A percentile compares a stretch with the other conserved stretches of the same genome.
Conservation (phyloP, 2,329 filamentous ascomycete species). For the Sphaerulina populicola region DNA sequence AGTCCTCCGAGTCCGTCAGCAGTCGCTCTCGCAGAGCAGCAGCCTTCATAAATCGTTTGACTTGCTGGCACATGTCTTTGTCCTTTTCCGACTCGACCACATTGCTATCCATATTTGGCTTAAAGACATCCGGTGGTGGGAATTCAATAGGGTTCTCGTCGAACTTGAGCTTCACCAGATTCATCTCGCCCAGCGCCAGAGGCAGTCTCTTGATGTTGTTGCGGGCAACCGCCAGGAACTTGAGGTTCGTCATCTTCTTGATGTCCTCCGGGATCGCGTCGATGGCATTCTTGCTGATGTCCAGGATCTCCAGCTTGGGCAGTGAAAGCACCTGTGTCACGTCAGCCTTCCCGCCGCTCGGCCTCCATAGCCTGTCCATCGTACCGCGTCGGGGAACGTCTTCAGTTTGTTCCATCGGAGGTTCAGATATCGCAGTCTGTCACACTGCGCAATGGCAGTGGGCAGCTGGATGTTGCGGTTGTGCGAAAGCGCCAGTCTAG, state of each 20-base stretch:
- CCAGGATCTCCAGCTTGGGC: conserved; percentile 80
- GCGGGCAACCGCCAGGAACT: conserved; percentile 78
- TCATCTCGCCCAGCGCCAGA: conserved; percentile 80
- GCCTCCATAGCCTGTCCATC: conserved; percentile 27
- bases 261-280: conserved; percentile 69
- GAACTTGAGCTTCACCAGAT: conserved; percentile 79
- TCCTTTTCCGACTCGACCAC: conserved; percentile 53
- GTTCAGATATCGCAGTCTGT: conserved; percentile 69
- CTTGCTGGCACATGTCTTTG: conserved; percentile 50
- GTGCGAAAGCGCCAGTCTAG: conserved; percentile 70
- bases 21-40: conserved; percentile 30
- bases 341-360: conserved; percentile 5
- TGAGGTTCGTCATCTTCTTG: conserved; percentile 70
- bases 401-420: conserved; percentile 66
- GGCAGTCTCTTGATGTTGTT: conserved; percentile 82
- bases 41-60: conserved; percentile 51
- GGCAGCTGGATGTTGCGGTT: conserved; percentile 66
- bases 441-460: conserved; percentile 63
- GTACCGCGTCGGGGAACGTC: conserved; percentile 57
- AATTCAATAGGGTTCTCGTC: conserved; percentile 80
- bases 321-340: conserved; percentile 67
- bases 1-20: conserved; percentile 24
- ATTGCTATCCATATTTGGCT: conserved; percentile 23
- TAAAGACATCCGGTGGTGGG: conserved; percentile 48
- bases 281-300: conserved; percentile 83